A percentile compares a stretch with the other conserved stretches of the same genome.
phyloP scores from a whole-genome alignment of 768 basidiomycete genomes.

The Trametes gibbosa region DNA sequence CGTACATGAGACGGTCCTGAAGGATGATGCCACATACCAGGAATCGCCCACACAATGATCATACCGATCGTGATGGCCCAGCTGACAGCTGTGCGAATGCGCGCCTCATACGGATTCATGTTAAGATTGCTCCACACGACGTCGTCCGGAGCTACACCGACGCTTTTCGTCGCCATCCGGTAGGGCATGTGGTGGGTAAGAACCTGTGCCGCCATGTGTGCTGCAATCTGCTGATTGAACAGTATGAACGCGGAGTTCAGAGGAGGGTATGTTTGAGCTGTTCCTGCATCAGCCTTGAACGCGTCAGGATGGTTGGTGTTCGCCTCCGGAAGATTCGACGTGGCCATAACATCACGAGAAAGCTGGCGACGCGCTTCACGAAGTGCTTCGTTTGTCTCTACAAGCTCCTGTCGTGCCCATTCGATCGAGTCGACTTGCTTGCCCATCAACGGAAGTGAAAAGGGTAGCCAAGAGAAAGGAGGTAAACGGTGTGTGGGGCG shows the following conservation, averaged over 20 bases:
- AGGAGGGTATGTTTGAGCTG: conserved; percentile 32
- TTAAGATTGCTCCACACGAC: conserved; percentile 91
- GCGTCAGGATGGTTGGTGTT: conserved; percentile 24
- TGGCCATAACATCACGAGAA: conserved; percentile 29
- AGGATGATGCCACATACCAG: conserved; percentile 42
- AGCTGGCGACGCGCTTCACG: conserved; percentile 27
- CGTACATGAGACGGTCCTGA: not conserved
- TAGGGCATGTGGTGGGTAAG: conserved; percentile 81
- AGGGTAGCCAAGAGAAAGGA: conserved; percentile 46
- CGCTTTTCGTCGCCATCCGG: conserved; percentile 70
- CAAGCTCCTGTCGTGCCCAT: conserved; percentile 80
- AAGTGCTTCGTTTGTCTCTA: conserved; percentile 33
- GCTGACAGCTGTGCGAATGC: conserved; percentile 42
- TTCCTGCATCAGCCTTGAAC: conserved; percentile 23
- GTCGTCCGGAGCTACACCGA: conserved; percentile 84
- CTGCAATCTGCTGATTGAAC: conserved; percentile 90
- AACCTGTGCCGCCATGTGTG: conserved; percentile 79
- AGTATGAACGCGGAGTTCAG: conserved; percentile 75
- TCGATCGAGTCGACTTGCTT: conserved; percentile 92
- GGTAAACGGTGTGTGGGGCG: conserved; percentile 79
- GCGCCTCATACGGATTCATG: conserved; percentile 81
- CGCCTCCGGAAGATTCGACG: conserved; percentile 19
- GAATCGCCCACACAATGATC: conserved; percentile 87
- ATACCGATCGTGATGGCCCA: conserved; percentile 77
- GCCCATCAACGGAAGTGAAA: conserved; percentile 66